These are phyloP conservation scores for Debaryomycetaceae sp. DNA, from an alignment of 1,139 yeast genomes.

Conservation along the genomic window DNA sequence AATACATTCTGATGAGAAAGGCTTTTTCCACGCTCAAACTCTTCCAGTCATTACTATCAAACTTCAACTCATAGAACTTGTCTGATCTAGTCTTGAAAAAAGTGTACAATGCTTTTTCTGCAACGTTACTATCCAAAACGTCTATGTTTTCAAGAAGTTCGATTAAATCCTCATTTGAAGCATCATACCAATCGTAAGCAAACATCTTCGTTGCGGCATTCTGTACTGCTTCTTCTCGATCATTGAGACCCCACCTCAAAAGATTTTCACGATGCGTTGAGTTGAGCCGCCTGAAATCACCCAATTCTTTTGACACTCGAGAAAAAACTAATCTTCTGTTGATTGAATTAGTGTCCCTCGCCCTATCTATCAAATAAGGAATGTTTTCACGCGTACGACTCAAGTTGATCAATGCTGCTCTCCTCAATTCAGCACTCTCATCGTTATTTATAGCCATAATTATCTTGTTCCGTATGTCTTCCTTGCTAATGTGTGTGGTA, in stretches of 20 bases:
- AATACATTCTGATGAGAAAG: slow-evolving; percentile 66
- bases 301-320: slow-evolving; percentile 63
- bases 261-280: slow-evolving; percentile 62
- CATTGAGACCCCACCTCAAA: slow-evolving; percentile 81
- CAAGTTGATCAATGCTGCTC: slow-evolving; percentile 76
- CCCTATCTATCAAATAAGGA: slow-evolving; percentile 70
- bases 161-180: slow-evolving; percentile 65
- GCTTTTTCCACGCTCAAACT: slow-evolving; percentile 72
- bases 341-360: slow-evolving; percentile 70
- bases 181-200: slow-evolving; percentile 67
- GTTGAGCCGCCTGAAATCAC: slow-evolving; percentile 59
- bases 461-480: slow-evolving; percentile 45
- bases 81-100: slow-evolving; percentile 66
- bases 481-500: slow-evolving; percentile 16
- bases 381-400: slow-evolving; percentile 53
- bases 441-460: slow-evolving; percentile 66
- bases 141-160: slow-evolving; percentile 70
- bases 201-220: slow-evolving; percentile 73
- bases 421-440: slow-evolving; percentile 82
- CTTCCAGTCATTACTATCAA: slow-evolving; percentile 64
- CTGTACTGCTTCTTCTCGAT: slow-evolving; percentile 73
- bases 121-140: slow-evolving; percentile 61
- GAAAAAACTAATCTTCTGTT: slow-evolving; percentile 75
- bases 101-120: slow-evolving; percentile 62
- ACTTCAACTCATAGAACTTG: slow-evolving; percentile 51